A percentile compares a stretch with the other conserved stretches of the same genome.
These are phyloP conservation scores for Ophiostoma pallidulum DNA, from an alignment of 2,329 filamentous ascomycete genomes.

Conservation along the genomic window DNA sequence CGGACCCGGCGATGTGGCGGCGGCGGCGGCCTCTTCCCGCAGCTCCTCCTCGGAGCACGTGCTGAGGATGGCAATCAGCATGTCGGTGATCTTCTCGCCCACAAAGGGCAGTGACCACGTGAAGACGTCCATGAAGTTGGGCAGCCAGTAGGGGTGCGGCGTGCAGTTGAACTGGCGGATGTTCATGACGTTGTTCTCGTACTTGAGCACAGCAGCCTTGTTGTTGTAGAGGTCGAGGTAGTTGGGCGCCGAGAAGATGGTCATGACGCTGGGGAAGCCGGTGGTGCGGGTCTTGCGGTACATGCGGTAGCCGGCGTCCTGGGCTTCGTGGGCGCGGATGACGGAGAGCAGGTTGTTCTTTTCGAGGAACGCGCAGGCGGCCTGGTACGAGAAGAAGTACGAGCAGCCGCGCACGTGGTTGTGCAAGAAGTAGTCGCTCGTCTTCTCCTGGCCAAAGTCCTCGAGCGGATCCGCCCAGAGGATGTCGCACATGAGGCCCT, in stretches of 20 bases:
- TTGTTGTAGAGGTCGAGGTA: constrained; percentile 99
- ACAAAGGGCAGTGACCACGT: constrained; percentile 99
- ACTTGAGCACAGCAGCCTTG: constrained; percentile 97
- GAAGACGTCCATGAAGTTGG: constrained; percentile 99
- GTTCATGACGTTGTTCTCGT: constrained; percentile 99
- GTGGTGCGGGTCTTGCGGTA: constrained; percentile 97
- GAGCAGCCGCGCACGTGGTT: constrained; percentile 98
- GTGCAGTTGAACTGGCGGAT: constrained; percentile 99
- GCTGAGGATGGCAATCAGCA: constrained; percentile 97
- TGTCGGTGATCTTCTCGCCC: constrained; percentile 97
- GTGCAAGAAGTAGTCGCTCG: constrained; percentile 93
- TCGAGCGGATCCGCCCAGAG: constrained; percentile 97
- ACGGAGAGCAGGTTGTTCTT: constrained; percentile 98
- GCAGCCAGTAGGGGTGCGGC: constrained; percentile 97
- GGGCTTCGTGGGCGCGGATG: constrained; percentile 94
- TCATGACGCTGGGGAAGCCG: constrained; percentile 98
- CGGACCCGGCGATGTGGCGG: constrained; percentile 59
- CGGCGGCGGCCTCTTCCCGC: constrained; percentile 66
- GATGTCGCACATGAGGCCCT: constrained; percentile 98
- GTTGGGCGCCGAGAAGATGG: constrained; percentile 97
- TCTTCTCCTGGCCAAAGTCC: constrained; percentile 98
- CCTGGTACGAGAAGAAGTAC: constrained; percentile 98
- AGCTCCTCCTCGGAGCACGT: constrained; percentile 99
- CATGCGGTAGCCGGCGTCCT: constrained; percentile 98
- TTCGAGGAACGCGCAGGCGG: constrained; percentile 92